A percentile compares a stretch with the other conserved stretches of the same genome.
These are phyloP conservation scores for Stentor roeselii DNA, from an alignment of 73 alveolate species.

Conservation along the genomic window DNA sequence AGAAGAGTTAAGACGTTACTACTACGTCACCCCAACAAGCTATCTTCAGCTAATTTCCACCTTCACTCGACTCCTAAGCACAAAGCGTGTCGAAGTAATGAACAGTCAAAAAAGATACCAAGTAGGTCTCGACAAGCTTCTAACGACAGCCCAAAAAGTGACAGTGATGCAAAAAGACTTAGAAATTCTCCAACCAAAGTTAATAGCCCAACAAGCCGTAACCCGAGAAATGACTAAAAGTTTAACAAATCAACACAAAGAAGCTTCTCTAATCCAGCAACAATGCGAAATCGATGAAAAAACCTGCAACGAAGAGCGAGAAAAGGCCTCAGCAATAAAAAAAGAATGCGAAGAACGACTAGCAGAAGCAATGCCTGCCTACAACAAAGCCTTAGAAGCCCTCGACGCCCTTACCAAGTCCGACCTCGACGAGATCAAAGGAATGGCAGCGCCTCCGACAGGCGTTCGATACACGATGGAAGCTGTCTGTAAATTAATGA, in stretches of 20 bases:
- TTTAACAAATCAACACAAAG: constrained; percentile 50
- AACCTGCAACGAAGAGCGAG: constrained; percentile 51
- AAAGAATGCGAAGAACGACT: constrained; percentile 77
- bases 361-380: constrained; percentile 97
- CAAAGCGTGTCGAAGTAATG: constrained; percentile 71
- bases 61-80: constrained; percentile 79
- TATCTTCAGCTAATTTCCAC: constrained; percentile 94
- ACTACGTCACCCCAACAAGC: constrained; percentile 98
- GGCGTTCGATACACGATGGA: constrained; percentile 58
- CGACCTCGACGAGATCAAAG: constrained; percentile 79
- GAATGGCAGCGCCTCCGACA: constrained; percentile 76
- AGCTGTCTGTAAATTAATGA: constrained; percentile 54
- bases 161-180: constrained; percentile 74
- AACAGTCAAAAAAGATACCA: constrained; percentile 50
- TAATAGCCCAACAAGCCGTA: constrained; percentile 62
- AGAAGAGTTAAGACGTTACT: constrained; percentile 92
- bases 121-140: constrained; percentile 85
- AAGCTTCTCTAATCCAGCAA: constrained; percentile 55
- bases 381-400: constrained; percentile 94
- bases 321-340: constrained; percentile 62
- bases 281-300: constrained; percentile 46
- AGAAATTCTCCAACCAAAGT: constrained; percentile 79
- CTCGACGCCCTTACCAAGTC: constrained; percentile 67
- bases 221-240: constrained; percentile 42
- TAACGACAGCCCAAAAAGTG: constrained; percentile 79